phyloP scores from a whole-genome alignment of 176 grass and related monocot genomes.

The Triticum dicoccoides region DNA sequence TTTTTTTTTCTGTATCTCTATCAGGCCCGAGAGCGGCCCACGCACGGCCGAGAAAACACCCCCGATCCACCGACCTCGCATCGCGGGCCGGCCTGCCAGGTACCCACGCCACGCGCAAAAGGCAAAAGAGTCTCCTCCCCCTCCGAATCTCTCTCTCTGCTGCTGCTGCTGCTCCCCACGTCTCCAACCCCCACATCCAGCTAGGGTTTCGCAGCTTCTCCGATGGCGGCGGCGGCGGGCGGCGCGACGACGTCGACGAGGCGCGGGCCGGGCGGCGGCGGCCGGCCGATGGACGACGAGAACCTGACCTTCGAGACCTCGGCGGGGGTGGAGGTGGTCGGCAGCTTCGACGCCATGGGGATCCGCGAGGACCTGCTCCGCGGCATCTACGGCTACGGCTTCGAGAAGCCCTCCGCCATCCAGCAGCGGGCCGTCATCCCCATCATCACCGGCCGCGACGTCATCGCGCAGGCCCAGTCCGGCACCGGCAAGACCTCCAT shows the following conservation, averaged over 20 bases:
- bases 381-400: conserved; percentile 90
- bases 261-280: conserved; percentile 40
- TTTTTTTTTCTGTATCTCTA: too few species aligned
- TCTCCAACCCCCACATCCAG: neutral
- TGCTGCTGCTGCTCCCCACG: neutral
- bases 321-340: conserved; percentile 79
- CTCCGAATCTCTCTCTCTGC: too few species aligned
- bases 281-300: conserved; percentile 61
- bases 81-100: too few species aligned
- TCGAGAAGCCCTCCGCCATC: conserved; percentile 99
- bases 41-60: too few species aligned
- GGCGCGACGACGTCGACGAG: conserved; percentile 26
- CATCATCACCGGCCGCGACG: conserved; percentile 81
- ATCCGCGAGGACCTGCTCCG: conserved; percentile 89
- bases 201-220: neutral
- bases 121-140: too few species aligned
- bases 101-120: too few species aligned
- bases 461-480: conserved; percentile 98
- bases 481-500: conserved; percentile 93
- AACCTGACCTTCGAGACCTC: conserved; percentile 87
- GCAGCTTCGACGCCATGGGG: conserved; percentile 93
- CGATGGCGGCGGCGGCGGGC: conserved; percentile 48
- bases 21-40: too few species aligned
- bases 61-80: too few species aligned
- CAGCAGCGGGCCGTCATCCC: conserved; percentile 94